Evolutionary conservation across 116 monocot species (phyloP).

Genomic region (Iris pallida): DNA sequence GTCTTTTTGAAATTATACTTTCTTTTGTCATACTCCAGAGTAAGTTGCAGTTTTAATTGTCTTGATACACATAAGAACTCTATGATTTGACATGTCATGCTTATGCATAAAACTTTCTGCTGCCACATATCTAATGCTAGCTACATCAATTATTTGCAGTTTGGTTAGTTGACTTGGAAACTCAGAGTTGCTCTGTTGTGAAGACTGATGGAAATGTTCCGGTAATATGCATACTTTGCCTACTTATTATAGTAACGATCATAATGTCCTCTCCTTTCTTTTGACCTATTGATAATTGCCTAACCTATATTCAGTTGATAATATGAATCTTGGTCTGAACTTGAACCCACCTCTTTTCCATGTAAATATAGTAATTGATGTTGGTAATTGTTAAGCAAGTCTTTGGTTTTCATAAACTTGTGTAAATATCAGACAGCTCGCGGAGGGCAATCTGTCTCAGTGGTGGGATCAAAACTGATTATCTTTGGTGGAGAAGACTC

Average conservation of each 20-base stretch:
- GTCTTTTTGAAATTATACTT: too few species aligned
- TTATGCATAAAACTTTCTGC: background rate
- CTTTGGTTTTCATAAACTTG: background rate
- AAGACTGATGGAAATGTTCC: slow-evolving; percentile 68
- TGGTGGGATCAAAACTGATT: slow-evolving; percentile 64
- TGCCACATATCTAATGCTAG: slow-evolving; percentile 14
- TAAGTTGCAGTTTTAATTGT: too few species aligned
- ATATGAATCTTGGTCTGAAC: too few species aligned
- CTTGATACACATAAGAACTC: too few species aligned
- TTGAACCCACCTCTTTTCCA: too few species aligned
- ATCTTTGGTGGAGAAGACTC: slow-evolving; percentile 93
- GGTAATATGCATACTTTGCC: slow-evolving; percentile 31
- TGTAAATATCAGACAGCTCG: slow-evolving; percentile 58
- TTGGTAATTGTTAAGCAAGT: too few species aligned
- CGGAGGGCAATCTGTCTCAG: slow-evolving; percentile 65
- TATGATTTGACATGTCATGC: background rate
- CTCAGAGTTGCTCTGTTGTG: slow-evolving; percentile 33
- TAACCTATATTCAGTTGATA: too few species aligned
- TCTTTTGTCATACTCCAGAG: too few species aligned
- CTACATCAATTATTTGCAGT: slow-evolving; percentile 48
- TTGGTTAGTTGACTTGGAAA: slow-evolving; percentile 69
- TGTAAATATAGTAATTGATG: too few species aligned
- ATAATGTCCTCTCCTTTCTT: too few species aligned
- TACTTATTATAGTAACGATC: slow-evolving; percentile 12
- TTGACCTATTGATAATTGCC: too few species aligned